phyloP scores from a whole-genome alignment of 2,329 filamentous ascomycete genomes.

The Hymenoscyphus scutula region DNA sequence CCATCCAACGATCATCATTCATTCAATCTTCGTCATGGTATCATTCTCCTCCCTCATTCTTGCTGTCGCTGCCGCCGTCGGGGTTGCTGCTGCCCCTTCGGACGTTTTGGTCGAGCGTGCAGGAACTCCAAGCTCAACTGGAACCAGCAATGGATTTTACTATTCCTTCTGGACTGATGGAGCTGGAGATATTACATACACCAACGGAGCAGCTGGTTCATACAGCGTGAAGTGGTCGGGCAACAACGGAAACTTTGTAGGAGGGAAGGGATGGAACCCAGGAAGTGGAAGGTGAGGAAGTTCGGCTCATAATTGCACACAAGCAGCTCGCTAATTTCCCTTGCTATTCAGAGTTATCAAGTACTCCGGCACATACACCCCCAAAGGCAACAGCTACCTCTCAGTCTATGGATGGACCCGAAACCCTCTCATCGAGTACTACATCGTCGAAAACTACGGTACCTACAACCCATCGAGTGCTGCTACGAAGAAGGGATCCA shows the following conservation, averaged over 20 bases:
- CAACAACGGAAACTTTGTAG: slow-evolving; percentile 46
- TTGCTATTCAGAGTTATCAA: slow-evolving; percentile 38
- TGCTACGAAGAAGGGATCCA: slow-evolving; percentile 47
- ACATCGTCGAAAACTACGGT: slow-evolving; percentile 53
- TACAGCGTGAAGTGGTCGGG: slow-evolving; percentile 50
- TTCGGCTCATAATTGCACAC: not conserved
- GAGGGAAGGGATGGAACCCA: slow-evolving; percentile 49
- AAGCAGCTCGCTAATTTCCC: not conserved
- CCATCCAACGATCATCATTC: slow-evolving; percentile 2
- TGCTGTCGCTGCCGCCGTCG: slow-evolving; percentile 17
- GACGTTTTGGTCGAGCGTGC: slow-evolving; percentile 6
- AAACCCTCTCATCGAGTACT: slow-evolving; percentile 31
- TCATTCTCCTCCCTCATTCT: slow-evolving; percentile 25
- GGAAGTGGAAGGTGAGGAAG: slow-evolving; percentile 29
- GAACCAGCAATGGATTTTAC: slow-evolving; percentile 56
- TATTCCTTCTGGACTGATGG: slow-evolving; percentile 60
- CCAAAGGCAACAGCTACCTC: slow-evolving; percentile 47
- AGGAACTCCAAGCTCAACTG: slow-evolving; percentile 47
- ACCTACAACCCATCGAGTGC: slow-evolving; percentile 49
- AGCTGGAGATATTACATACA: slow-evolving; percentile 48
- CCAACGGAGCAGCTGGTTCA: slow-evolving; percentile 47
- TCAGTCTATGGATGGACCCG: slow-evolving; percentile 56
- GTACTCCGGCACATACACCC: slow-evolving; percentile 42
- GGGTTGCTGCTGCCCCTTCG: slow-evolving; percentile 20
- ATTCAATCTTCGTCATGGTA: slow-evolving; percentile 21